Conservation (phyloP, 2,329 filamentous ascomycete genomes). For the Lanzia echinophila region DNA sequence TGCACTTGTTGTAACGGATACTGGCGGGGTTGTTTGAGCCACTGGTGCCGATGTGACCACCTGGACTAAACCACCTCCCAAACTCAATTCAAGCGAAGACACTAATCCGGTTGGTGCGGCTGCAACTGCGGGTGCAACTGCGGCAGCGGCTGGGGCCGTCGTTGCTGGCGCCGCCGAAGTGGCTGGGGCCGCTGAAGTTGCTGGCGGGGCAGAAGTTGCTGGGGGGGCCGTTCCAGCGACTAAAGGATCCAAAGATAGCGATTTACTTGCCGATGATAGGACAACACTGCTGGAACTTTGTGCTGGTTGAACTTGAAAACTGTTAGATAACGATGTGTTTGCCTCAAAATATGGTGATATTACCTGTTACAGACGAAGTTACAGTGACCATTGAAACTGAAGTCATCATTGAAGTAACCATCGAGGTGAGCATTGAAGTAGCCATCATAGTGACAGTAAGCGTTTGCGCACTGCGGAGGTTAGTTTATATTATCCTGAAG, state of each 20-base stretch:
- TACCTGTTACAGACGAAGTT: constrained; percentile 5
- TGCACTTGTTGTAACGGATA: not conserved
- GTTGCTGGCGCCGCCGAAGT: not conserved
- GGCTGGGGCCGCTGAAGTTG: not conserved
- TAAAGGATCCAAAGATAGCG: not conserved
- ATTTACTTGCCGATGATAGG: not conserved
- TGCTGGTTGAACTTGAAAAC: not conserved
- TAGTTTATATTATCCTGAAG: too few species aligned
- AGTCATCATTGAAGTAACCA: constrained; percentile 17
- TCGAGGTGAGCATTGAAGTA: not conserved
- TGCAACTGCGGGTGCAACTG: not conserved
- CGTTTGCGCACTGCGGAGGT: too few species aligned
- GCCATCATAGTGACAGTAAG: constrained; percentile 2
- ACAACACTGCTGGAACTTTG: too few species aligned
- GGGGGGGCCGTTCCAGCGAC: not conserved
- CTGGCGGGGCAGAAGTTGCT: not conserved
- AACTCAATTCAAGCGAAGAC: not conserved
- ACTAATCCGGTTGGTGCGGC: not conserved
- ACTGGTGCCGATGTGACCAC: not conserved
- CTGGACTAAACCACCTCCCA: not conserved
- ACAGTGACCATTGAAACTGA: constrained; percentile 11
- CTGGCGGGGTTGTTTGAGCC: not conserved
- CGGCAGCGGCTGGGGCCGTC: not conserved
- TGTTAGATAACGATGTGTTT: not conserved
- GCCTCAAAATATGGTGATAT: not conserved